phyloP scores from a whole-genome alignment of 306 rosid species.

The Parietaria judaica region DNA sequence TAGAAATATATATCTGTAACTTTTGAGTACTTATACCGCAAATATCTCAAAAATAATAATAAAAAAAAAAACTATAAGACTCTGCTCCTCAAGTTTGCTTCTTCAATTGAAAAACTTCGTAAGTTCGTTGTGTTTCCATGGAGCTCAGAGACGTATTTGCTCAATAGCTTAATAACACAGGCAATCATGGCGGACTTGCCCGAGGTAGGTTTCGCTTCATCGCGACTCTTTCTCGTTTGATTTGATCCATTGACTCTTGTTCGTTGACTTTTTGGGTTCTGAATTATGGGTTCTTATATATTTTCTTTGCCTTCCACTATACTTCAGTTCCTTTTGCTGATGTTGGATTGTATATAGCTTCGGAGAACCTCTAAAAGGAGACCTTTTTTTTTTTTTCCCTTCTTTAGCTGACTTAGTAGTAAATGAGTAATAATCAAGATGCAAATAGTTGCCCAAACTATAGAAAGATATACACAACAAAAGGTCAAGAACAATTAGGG shows the following conservation, averaged over 20 bases:
- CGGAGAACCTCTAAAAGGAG: no score
- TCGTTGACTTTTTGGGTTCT: background rate
- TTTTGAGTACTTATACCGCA: no score
- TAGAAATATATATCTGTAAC: no score
- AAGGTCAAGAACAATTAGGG: no score
- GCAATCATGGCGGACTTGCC: constrained; percentile 5
- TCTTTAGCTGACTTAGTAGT: background rate
- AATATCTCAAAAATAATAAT: no score
- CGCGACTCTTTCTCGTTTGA: background rate
- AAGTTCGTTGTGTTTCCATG: no score
- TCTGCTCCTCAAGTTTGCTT: no score
- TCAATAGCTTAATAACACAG: background rate
- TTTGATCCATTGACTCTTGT: background rate
- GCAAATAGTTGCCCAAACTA: no score
- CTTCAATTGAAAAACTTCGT: background rate
- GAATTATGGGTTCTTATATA: background rate
- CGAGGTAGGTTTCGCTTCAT: constrained; percentile 1
- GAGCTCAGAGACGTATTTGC: no score
- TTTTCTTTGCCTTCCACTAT: background rate
- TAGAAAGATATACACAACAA: no score
- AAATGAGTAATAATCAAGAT: background rate
- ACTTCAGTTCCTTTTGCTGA: background rate
- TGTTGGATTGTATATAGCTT: background rate
- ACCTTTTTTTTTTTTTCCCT: background rate
- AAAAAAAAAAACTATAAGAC: background rate